phyloP scores from a whole-genome alignment of 2,329 filamentous ascomycete species.

The Knufia petricola region DNA sequence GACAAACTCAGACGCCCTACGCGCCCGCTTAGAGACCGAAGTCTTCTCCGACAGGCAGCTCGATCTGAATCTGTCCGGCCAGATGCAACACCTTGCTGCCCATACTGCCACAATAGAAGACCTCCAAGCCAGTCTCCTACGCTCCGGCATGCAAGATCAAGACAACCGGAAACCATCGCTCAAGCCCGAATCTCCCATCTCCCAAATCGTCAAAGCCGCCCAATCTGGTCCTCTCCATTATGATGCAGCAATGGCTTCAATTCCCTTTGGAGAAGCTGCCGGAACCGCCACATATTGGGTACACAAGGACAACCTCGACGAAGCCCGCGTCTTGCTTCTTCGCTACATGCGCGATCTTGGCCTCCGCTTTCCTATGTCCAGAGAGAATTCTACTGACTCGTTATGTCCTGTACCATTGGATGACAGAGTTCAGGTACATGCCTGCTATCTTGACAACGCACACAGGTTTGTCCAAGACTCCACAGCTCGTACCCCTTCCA shows the following conservation, averaged over 20 bases:
- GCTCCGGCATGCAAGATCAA: background rate
- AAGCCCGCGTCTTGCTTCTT: conserved; percentile 43
- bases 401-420: conserved; percentile 13
- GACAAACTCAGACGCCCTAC: conserved; percentile 62
- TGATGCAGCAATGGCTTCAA: conserved; percentile 39
- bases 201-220: conserved; percentile 30
- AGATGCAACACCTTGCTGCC: conserved; percentile 16
- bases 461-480: conserved; percentile 33
- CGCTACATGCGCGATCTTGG: conserved; percentile 37
- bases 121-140: conserved; percentile 15
- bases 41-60: conserved; percentile 39
- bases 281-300: conserved; percentile 45
- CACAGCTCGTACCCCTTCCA: conserved; percentile 18
- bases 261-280: conserved; percentile 38
- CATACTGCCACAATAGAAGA: conserved; percentile 13
- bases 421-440: conserved; percentile 30
- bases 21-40: conserved; percentile 56
- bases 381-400: conserved; percentile 21
- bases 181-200: conserved; percentile 21
- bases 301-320: conserved; percentile 44
- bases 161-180: background rate
- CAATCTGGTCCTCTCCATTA: conserved; percentile 37
- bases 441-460: conserved; percentile 36
- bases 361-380: conserved; percentile 7
- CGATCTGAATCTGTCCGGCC: conserved; percentile 17